Evolutionary conservation across 2,329 filamentous ascomycete species (phyloP).

Genomic region (Pezicula carpinea): DNA sequence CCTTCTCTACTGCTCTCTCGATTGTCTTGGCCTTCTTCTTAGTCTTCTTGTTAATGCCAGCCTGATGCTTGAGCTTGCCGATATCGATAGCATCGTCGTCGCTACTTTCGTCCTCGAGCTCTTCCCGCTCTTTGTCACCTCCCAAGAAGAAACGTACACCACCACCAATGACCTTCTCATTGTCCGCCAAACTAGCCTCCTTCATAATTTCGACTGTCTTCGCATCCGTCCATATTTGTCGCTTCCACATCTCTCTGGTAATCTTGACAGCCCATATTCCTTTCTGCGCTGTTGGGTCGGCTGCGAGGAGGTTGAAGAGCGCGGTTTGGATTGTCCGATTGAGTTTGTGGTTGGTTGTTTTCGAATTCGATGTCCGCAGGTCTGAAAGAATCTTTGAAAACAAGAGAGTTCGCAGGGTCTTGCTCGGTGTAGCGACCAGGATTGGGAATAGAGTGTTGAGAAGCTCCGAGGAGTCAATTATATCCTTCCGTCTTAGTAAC

Average conservation of each 20-base stretch:
- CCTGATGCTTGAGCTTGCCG: conserved; percentile 75
- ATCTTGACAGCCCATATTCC: conserved; percentile 95
- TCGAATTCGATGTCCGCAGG: conserved; percentile 80
- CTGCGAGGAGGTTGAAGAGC: conserved; percentile 84
- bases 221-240: conserved; percentile 91
- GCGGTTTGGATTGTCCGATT: conserved; percentile 93
- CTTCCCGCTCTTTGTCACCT: conserved; percentile 92
- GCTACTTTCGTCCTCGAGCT: conserved; percentile 83
- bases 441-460: conserved; percentile 93
- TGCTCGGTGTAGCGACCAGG: conserved; percentile 86
- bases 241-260: conserved; percentile 91
- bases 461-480: conserved; percentile 79
- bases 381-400: conserved; percentile 90
- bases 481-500: conserved; percentile 82
- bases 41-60: conserved; percentile 92
- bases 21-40: conserved; percentile 80
- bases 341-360: conserved; percentile 83
- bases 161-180: conserved; percentile 86
- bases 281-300: conserved; percentile 78
- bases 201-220: conserved; percentile 99
- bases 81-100: conserved; percentile 81
- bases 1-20: conserved; percentile 73
- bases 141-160: conserved; percentile 93
- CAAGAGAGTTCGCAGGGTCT: conserved; percentile 78
- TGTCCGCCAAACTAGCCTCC: conserved; percentile 80